Conservation (phyloP, 768 basidiomycete genomes). For the Chiua virens region DNA sequence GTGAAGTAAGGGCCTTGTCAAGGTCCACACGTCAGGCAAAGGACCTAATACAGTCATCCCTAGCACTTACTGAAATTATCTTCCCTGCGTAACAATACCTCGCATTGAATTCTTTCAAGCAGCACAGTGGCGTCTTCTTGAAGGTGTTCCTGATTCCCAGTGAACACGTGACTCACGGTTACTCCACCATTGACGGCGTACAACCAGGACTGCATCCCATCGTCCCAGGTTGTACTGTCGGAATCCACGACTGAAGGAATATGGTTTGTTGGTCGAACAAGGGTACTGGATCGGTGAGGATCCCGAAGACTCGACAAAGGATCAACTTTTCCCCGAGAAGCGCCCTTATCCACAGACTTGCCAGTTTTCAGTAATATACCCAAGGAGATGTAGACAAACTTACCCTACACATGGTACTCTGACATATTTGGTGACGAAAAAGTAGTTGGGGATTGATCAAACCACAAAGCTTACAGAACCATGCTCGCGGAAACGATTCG, state of each 20-base stretch:
- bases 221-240: slow-evolving; percentile 24
- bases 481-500: slow-evolving; percentile 43
- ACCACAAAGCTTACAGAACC: slow-evolving; percentile 50
- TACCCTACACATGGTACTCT: slow-evolving; percentile 42
- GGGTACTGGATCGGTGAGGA: slow-evolving; percentile 6
- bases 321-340: slow-evolving; percentile 17
- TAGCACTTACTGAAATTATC: slow-evolving; percentile 20
- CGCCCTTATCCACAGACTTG: slow-evolving; percentile 7
- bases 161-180: slow-evolving; percentile 46
- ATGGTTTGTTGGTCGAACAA: slow-evolving; percentile 16
- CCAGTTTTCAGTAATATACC: slow-evolving; percentile 10
- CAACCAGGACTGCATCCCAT: slow-evolving; percentile 30
- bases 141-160: slow-evolving; percentile 42
- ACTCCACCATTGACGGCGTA: slow-evolving; percentile 23
- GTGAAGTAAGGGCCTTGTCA: slow-evolving; percentile 30
- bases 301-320: slow-evolving; percentile 24
- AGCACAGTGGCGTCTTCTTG: slow-evolving; percentile 41
- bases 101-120: slow-evolving; percentile 41
- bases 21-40: slow-evolving; percentile 2
- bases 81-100: slow-evolving; percentile 20
- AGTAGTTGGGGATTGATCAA: slow-evolving; percentile 46
- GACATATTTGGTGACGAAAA: slow-evolving; percentile 49
- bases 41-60: background rate
- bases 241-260: slow-evolving; percentile 18
- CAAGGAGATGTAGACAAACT: slow-evolving; percentile 1